phyloP scores from a whole-genome alignment of 202 grass and related monocot species.

The Saccharum hybrid region DNA sequence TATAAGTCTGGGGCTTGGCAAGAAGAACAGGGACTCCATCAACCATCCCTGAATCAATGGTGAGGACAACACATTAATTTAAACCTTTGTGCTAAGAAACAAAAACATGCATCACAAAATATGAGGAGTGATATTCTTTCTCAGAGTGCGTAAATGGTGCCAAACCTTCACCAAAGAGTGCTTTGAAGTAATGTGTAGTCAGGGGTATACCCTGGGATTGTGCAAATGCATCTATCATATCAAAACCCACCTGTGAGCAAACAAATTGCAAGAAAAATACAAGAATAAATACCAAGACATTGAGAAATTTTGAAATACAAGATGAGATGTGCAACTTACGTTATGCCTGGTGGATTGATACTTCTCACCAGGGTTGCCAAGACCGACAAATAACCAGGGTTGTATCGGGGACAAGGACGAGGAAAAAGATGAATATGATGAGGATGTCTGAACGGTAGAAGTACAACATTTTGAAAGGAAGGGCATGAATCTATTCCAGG shows the following conservation, averaged over 20 bases:
- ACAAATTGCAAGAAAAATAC: not conserved
- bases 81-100: not conserved
- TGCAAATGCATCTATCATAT: constrained; percentile 95
- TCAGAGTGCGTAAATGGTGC: not conserved
- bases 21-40: constrained; percentile 76
- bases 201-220: constrained; percentile 66
- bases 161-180: constrained; percentile 83
- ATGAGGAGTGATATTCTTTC: constrained; percentile 26
- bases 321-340: constrained; percentile 43
- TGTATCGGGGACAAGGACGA: constrained; percentile 13
- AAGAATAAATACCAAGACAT: not conserved
- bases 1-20: constrained; percentile 85
- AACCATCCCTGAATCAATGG: constrained; percentile 71
- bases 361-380: constrained; percentile 93
- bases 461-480: constrained; percentile 19
- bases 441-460: constrained; percentile 29
- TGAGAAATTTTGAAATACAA: not conserved
- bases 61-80: constrained; percentile 17
- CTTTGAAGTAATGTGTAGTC: constrained; percentile 78
- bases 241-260: constrained; percentile 76
- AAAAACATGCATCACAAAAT: not conserved
- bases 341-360: constrained; percentile 79
- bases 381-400: constrained; percentile 84
- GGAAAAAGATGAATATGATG: constrained; percentile 29
- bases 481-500: not conserved